Evolutionary conservation across 139 green algal genomes (phyloP).

Genomic region (Chlorella sp.): DNA sequence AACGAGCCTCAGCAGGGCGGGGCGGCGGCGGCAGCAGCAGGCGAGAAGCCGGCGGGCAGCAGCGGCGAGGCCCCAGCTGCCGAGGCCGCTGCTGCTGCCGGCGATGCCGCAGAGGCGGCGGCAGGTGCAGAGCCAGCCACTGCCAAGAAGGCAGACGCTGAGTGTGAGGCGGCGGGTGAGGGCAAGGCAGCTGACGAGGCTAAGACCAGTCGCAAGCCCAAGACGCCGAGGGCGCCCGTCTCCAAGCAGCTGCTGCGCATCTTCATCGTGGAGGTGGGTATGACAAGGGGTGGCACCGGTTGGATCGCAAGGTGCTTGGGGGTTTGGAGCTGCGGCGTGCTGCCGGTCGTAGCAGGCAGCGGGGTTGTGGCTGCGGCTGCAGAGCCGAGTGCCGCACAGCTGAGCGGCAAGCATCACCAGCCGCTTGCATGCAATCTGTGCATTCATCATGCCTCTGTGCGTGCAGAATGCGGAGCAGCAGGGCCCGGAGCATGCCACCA

Average conservation of each 20-base stretch:
- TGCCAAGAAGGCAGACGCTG: constrained; percentile 16
- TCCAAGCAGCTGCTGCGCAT: constrained; percentile 19
- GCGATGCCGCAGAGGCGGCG: not conserved
- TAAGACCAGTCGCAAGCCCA: constrained; percentile 13
- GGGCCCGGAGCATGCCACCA: constrained; percentile 6
- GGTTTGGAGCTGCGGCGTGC: not conserved
- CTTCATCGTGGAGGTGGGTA: constrained; percentile 29
- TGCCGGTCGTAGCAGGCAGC: too few species aligned
- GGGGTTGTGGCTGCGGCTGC: too few species aligned
- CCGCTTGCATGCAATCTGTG: not conserved
- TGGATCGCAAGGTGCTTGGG: too few species aligned
- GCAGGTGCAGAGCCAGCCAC: not conserved
- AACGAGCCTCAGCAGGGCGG: constrained; percentile 19
- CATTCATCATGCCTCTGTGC: not conserved
- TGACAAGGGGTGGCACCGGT: not conserved
- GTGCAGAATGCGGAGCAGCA: constrained; percentile 21
- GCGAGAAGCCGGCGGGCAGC: not conserved
- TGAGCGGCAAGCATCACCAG: not conserved
- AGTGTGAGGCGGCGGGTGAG: not conserved
- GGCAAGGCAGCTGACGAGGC: not conserved
- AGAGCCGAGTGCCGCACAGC: not conserved
- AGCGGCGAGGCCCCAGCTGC: not conserved
- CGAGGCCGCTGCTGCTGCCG: not conserved
- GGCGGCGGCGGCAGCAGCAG: not conserved
- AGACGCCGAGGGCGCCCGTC: constrained; percentile 25